A percentile compares a stretch with the other conserved stretches of the same genome.
These are phyloP conservation scores for Spraguea lophii DNA, from an alignment of 371 early-diverging fungal genomes.

Conservation along the genomic window DNA sequence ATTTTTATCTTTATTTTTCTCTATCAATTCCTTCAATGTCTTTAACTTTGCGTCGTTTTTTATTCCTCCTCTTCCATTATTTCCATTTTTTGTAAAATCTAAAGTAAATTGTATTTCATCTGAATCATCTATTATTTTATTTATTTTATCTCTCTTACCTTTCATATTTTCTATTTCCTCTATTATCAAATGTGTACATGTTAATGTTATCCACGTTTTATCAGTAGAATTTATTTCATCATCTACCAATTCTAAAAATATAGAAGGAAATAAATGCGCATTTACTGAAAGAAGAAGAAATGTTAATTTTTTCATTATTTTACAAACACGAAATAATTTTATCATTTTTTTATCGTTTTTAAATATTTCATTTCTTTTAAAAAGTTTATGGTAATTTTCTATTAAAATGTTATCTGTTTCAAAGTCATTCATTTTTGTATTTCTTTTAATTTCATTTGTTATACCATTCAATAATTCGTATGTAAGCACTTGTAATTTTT, in stretches of 20 bases:
- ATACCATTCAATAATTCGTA: constrained; percentile 21
- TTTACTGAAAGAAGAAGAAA: constrained; percentile 17
- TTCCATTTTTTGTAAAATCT: too few species aligned
- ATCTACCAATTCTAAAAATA: background rate
- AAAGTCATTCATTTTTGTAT: too few species aligned
- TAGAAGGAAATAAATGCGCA: background rate
- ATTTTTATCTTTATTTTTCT: background rate
- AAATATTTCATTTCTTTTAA: too few species aligned
- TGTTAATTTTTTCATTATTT: constrained; percentile 9
- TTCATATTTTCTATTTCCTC: constrained; percentile 1
- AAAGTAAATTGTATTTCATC: background rate
- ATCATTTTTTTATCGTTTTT: background rate
- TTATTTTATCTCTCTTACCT: background rate
- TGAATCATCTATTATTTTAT: background rate
- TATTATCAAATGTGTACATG: background rate
- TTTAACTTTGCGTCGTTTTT: background rate
- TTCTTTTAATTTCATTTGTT: background rate
- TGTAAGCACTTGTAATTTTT: constrained; percentile 16
- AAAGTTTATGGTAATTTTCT: too few species aligned
- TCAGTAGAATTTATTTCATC: background rate
- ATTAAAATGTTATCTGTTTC: too few species aligned
- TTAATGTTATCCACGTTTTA: background rate
- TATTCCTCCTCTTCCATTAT: background rate
- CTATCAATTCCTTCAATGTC: background rate
- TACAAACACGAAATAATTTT: constrained; percentile 1